Evolutionary conservation across 2,329 filamentous ascomycete species (phyloP), one percentile per base, ranked within the genome.

Genomic region (Cytospora paraplurivora): DNA sequence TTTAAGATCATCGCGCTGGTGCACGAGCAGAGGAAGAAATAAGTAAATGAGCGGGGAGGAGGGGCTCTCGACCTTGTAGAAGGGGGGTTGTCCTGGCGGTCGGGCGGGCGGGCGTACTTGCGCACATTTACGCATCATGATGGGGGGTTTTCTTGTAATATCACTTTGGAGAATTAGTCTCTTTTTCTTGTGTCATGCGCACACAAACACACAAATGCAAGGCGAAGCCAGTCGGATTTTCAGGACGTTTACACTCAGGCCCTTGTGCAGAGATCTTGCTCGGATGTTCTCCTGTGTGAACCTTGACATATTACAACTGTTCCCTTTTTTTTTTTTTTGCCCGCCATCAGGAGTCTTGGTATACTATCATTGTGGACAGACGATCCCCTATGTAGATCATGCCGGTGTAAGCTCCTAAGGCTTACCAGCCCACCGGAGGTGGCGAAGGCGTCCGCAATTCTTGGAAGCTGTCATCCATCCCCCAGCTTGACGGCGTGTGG

Each of bases 1-100:
- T 87, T 90, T 55, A 94, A 89, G 80, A 97, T 99, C 74, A 97
- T 98, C 75, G 79, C 85, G 67, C 86, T 83, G 54, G 94, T 97
- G 59, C 89, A 94, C 71, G 82, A 85, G 68, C 76, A 80, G 56
- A 81, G 76, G 74, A 82, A 81, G 75, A 84, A 84, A 75, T 84
- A 76, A 77, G 66, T 59, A 10, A 49, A 33, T 21, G 44, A 11
- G n/a, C 27, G 4, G 27, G 27, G 27, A 27, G 27, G 27, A 27
- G 27, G 27, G 27, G 27, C 27, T 27, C 27, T 27, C 27, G 27
- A 27, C 27, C 27, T 27, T 4, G 2, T 27, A 27, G 13, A 10
- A n/a, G 41, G 17, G 38, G 38, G 7, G 0, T 13, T 17, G 7
- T n/a, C 7, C 17, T 38, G 17, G 8, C n/a, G 17, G n/a, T 44